Conservation (phyloP, 495 filamentous ascomycete genomes). For the Aspergillus biplanus region DNA sequence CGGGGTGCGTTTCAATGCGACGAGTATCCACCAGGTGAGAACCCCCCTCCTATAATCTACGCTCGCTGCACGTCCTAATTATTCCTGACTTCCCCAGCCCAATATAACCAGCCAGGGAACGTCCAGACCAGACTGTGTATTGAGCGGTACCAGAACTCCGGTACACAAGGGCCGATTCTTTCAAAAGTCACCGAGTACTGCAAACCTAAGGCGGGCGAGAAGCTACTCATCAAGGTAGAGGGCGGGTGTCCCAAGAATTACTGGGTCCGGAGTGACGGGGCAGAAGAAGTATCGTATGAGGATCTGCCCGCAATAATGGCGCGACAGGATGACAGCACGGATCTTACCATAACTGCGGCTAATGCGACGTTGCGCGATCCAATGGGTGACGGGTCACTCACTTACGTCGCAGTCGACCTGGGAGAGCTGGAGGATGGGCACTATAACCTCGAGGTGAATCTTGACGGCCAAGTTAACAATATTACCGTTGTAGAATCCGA, state of each 20-base stretch:
- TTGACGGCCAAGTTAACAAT: neutral
- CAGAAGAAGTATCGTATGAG: neutral
- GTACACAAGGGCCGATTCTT: neutral
- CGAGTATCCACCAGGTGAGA: conserved; percentile 3
- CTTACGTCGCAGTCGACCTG: neutral
- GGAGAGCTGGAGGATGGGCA: neutral
- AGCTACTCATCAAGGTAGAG: neutral
- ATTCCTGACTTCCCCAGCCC: neutral
- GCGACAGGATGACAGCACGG: neutral
- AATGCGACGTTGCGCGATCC: neutral
- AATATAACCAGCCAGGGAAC: neutral
- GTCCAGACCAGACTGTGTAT: conserved; percentile 1
- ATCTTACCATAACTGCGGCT: neutral
- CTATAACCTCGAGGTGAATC: neutral
- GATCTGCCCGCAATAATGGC: neutral
- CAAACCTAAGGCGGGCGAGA: neutral
- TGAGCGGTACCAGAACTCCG: neutral
- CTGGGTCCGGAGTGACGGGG: neutral
- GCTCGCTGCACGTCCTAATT: neutral
- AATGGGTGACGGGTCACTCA: neutral
- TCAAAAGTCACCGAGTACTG: neutral
- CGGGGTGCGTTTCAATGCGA: neutral
- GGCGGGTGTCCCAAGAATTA: neutral
- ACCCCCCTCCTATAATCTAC: neutral
- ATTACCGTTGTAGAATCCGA: neutral